phyloP scores from a whole-genome alignment of 306 rosid genomes.

The Fragaria nilgerrensis region DNA sequence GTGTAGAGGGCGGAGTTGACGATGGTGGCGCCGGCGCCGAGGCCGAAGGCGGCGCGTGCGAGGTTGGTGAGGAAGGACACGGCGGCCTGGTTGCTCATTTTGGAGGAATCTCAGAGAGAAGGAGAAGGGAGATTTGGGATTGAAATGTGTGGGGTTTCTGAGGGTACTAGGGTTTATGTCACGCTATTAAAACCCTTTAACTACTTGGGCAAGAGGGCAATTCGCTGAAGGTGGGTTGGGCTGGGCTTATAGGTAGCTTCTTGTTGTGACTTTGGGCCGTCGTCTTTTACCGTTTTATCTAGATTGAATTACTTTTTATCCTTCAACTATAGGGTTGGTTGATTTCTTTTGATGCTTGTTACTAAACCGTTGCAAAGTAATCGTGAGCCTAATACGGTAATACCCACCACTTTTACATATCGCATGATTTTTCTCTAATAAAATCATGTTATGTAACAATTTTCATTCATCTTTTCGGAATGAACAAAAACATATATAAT shows the following conservation, averaged over 20 bases:
- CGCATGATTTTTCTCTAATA: too few relatives aligned
- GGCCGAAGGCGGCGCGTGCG: conserved; percentile 71
- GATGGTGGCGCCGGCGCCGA: conserved; percentile 53
- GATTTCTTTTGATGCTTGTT: too few relatives aligned
- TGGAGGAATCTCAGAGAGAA: neutral
- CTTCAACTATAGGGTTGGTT: neutral
- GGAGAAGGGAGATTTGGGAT: neutral
- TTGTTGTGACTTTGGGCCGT: neutral
- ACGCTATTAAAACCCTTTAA: conserved; percentile 14
- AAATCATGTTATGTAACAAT: neutral
- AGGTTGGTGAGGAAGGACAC: conserved; percentile 55
- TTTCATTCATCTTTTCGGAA: neutral
- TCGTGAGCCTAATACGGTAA: too few relatives aligned
- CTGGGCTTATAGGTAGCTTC: neutral
- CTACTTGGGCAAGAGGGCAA: conserved; percentile 19
- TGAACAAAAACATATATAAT: too few relatives aligned
- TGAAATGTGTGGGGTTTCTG: neutral
- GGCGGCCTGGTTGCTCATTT: conserved; percentile 84
- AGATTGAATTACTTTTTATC: neutral
- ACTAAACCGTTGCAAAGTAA: too few relatives aligned
- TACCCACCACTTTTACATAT: too few relatives aligned
- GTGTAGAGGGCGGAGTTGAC: conserved; percentile 73
- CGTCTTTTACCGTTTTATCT: neutral
- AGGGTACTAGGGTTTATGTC: neutral
- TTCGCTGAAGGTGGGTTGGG: neutral